Conservation (phyloP, 495 filamentous ascomycete genomes). For the Talaromyces liani region DNA sequence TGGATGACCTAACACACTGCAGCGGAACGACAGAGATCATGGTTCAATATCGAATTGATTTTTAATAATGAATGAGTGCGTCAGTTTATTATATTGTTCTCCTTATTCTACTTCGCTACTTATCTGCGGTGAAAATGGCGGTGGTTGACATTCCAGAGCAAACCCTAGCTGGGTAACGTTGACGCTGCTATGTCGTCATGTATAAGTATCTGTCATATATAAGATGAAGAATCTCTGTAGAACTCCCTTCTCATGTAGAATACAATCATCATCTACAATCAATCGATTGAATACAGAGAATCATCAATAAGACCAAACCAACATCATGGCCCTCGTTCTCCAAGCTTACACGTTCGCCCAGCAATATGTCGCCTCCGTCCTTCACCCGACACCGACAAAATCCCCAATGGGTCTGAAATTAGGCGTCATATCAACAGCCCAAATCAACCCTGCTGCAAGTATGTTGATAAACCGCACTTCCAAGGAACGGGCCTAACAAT, state of each 20-base stretch:
- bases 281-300: neutral
- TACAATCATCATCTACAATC: neutral
- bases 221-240: neutral
- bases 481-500: neutral
- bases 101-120: too few species aligned
- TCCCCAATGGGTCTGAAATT: constrained; percentile 14
- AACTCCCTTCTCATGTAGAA: neutral
- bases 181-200: neutral
- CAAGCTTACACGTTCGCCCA: constrained; percentile 19
- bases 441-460: constrained; percentile 17
- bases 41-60: too few species aligned
- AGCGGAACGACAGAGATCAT: too few species aligned
- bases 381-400: constrained; percentile 15
- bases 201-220: neutral
- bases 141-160: neutral
- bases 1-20: neutral
- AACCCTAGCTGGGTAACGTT: neutral
- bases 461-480: neutral
- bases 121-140: too few species aligned
- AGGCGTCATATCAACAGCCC: constrained; percentile 17
- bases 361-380: constrained; percentile 15
- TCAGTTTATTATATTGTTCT: too few species aligned
- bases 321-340: constrained; percentile 20
- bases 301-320: neutral
- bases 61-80: too few species aligned